Evolutionary conservation across 2,329 filamentous ascomycete species (phyloP).

Genomic region (Elsinoe fawcettii): DNA sequence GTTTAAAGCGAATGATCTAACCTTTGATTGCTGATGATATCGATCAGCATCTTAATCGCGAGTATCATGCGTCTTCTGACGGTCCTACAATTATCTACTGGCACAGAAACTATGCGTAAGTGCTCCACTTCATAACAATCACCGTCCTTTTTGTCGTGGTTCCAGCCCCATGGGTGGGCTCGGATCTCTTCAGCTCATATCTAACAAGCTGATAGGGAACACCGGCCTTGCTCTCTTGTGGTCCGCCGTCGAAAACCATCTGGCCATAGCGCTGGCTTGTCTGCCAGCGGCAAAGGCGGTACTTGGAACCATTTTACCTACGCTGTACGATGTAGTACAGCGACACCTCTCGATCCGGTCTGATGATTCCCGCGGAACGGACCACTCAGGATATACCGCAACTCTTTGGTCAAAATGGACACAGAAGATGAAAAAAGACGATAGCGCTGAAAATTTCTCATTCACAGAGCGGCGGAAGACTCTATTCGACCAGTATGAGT

Average conservation of each 20-base stretch:
- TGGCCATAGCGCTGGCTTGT: slow-evolving; percentile 31
- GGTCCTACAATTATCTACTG: background rate
- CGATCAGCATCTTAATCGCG: background rate
- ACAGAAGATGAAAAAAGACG: no score
- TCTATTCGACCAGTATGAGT: no score
- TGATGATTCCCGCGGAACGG: no score
- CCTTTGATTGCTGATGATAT: background rate
- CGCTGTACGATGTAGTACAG: no score
- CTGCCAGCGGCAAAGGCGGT: slow-evolving; percentile 27
- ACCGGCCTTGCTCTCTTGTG: slow-evolving; percentile 25
- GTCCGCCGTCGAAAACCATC: slow-evolving; percentile 30
- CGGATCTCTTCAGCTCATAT: no score
- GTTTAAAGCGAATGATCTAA: background rate
- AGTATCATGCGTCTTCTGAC: background rate
- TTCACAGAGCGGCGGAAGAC: no score
- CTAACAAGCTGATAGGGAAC: background rate
- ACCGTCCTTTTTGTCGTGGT: no score
- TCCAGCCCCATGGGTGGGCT: no score
- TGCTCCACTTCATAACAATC: background rate
- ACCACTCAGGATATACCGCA: no score
- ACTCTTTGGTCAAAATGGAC: no score
- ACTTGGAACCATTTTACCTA: background rate
- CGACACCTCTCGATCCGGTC: no score
- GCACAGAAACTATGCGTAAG: background rate
- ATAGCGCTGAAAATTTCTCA: no score